Conservation (phyloP, 805 yeast genomes). For the Barnettozyma pratensis region DNA sequence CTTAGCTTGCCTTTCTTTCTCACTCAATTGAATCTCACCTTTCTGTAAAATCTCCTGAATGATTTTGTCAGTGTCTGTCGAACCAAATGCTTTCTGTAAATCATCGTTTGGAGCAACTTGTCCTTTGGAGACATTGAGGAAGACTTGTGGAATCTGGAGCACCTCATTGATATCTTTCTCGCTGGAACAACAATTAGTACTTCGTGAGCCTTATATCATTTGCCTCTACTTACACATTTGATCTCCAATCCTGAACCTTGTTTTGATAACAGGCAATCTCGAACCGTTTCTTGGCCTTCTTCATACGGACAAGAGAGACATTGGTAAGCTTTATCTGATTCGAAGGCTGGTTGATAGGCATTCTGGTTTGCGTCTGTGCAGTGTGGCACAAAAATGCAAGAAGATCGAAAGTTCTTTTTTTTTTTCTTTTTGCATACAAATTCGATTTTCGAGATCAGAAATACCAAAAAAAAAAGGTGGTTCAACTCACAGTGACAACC, state of each 20-base stretch:
- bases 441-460: too few species aligned
- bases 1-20: slow-evolving; percentile 82
- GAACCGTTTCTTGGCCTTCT: slow-evolving; percentile 85
- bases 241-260: slow-evolving; percentile 93
- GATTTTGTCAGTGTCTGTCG: slow-evolving; percentile 68
- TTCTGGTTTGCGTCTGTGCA: slow-evolving; percentile 14
- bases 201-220: neutral
- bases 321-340: slow-evolving; percentile 88
- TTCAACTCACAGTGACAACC: too few species aligned
- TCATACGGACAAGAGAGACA: slow-evolving; percentile 87
- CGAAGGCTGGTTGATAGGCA: slow-evolving; percentile 80
- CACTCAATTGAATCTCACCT: slow-evolving; percentile 94
- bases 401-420: neutral
- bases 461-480: too few species aligned
- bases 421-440: neutral
- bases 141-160: slow-evolving; percentile 91
- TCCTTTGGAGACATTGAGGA: slow-evolving; percentile 89
- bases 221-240: slow-evolving; percentile 44
- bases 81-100: slow-evolving; percentile 63
- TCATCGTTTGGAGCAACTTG: slow-evolving; percentile 88
- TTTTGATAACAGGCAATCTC: slow-evolving; percentile 97
- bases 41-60: slow-evolving; percentile 77
- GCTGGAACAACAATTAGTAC: slow-evolving; percentile 19
- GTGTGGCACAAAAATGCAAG: neutral
- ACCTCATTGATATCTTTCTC: slow-evolving; percentile 96